phyloP scores from a whole-genome alignment of 176 grass and related monocot species.

The Miscanthus lutarioriparius region DNA sequence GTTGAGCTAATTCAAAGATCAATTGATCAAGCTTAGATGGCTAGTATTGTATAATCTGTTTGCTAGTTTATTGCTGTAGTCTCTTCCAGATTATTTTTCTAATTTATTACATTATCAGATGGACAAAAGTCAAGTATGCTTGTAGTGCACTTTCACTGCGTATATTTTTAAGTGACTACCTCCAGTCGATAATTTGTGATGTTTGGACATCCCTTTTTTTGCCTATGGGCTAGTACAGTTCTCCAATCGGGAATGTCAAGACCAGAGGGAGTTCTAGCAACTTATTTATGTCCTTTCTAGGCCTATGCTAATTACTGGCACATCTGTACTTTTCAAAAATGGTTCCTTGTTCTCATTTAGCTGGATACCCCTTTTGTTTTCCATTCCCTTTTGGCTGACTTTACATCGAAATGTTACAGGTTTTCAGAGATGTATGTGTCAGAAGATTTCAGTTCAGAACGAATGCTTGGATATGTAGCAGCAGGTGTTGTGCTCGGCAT shows the following conservation, averaged over 20 bases:
- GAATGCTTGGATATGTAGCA: slow-evolving; percentile 37
- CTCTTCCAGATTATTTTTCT: background rate
- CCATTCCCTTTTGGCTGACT: background rate
- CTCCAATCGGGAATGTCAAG: background rate
- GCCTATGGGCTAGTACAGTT: background rate
- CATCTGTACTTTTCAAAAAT: background rate
- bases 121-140: background rate
- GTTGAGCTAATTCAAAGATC: background rate
- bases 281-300: background rate
- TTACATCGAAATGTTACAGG: slow-evolving; percentile 36
- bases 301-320: background rate
- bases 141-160: background rate
- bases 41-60: slow-evolving; percentile 3
- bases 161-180: background rate
- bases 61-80: slow-evolving; percentile 5
- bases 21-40: slow-evolving; percentile 3
- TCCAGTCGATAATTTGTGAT: background rate
- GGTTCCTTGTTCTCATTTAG: background rate
- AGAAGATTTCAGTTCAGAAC: slow-evolving; percentile 39
- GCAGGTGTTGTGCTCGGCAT: slow-evolving; percentile 59
- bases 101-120: background rate
- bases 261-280: background rate
- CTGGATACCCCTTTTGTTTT: background rate
- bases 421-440: slow-evolving; percentile 47
- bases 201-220: background rate